These are phyloP conservation scores for Pistacia atlantica DNA, from an alignment of 345 rosid species.

Conservation along the genomic window DNA sequence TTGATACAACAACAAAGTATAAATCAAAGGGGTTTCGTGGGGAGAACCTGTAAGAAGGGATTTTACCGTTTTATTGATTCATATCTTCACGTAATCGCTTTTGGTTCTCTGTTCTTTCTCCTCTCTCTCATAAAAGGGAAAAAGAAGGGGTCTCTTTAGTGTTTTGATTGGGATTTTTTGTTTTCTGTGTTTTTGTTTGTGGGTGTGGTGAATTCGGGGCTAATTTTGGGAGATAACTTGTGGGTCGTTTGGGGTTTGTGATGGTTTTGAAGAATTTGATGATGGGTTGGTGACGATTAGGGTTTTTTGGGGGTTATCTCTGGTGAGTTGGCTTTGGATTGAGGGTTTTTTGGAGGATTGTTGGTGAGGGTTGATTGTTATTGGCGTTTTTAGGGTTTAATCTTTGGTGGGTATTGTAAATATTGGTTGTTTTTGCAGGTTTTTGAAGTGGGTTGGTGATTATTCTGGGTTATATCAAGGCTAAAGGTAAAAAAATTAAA, in stretches of 20 bases:
- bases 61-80: conserved; percentile 30
- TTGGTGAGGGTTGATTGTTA: conserved; percentile 7
- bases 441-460: conserved; percentile 27
- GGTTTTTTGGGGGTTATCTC: conserved; percentile 24
- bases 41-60: conserved; percentile 38
- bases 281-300: conserved; percentile 28
- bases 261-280: conserved; percentile 18
- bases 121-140: neutral
- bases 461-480: conserved; percentile 29
- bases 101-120: conserved; percentile 26
- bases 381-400: conserved; percentile 3
- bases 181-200: neutral
- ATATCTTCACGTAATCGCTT: conserved; percentile 59
- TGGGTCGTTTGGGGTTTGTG: conserved; percentile 15
- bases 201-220: conserved; percentile 5
- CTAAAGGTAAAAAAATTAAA: neutral
- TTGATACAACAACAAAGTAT: neutral
- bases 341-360: conserved; percentile 32
- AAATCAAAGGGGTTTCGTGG: conserved; percentile 49
- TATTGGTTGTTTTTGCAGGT: conserved; percentile 20
- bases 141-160: neutral
- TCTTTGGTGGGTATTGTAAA: conserved; percentile 13
- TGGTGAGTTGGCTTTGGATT: conserved; percentile 23
- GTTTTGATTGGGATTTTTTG: conserved; percentile 11
- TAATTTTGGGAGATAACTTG: conserved; percentile 21